A percentile compares a stretch with the other conserved stretches of the same genome.
Conservation (phyloP, 2,329 filamentous ascomycete species). For the Cordyceps javanica region DNA sequence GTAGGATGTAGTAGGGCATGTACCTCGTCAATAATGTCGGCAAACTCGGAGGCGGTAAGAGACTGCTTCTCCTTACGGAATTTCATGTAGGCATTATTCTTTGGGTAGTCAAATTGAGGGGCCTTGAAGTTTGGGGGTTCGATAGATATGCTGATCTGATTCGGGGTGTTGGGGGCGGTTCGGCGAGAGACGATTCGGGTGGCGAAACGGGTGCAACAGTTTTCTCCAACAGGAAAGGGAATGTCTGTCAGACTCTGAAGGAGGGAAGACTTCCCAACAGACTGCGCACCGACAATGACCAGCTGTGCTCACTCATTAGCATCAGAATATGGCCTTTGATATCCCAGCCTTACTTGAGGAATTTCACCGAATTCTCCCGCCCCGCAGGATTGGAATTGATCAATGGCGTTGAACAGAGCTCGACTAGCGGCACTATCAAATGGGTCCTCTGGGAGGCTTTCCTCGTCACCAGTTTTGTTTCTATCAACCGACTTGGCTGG, state of each 20-base stretch:
- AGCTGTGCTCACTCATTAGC: constrained; percentile 20
- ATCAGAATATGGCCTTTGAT: neutral
- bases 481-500: neutral
- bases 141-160: constrained; percentile 27
- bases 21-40: constrained; percentile 26
- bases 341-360: constrained; percentile 25
- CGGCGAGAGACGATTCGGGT: constrained; percentile 31
- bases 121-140: constrained; percentile 21
- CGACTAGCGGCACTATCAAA: constrained; percentile 30
- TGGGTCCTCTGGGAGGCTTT: constrained; percentile 21
- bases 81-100: constrained; percentile 15
- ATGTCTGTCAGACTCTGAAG: constrained; percentile 31
- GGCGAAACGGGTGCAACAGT: constrained; percentile 31
- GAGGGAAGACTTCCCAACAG: constrained; percentile 32
- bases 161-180: constrained; percentile 22
- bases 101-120: constrained; percentile 17
- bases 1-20: rapidly evolving
- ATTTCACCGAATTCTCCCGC: constrained; percentile 25
- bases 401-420: constrained; percentile 31
- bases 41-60: constrained; percentile 25
- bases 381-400: constrained; percentile 27
- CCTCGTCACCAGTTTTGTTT: neutral
- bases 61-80: constrained; percentile 19
- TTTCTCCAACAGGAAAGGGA: constrained; percentile 27
- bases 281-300: constrained; percentile 32